Conservation (phyloP, 2,329 filamentous ascomycete species). For the Neonectria coccinea region DNA sequence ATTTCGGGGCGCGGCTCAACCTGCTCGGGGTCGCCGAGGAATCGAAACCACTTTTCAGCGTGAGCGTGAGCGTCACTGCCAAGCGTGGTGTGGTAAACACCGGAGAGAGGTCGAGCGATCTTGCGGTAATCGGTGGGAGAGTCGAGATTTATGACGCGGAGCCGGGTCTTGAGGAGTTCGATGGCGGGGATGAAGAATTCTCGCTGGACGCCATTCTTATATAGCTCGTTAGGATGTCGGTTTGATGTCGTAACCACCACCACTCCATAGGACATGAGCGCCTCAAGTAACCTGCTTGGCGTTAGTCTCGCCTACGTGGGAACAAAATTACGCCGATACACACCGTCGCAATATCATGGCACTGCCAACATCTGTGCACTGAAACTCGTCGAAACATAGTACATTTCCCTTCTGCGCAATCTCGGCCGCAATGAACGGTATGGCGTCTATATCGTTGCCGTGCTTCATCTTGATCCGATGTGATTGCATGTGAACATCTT, state of each 20-base stretch:
- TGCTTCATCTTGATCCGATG: slow-evolving; percentile 91
- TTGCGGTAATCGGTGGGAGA: slow-evolving; percentile 97
- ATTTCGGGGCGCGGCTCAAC: slow-evolving; percentile 79
- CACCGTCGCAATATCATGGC: slow-evolving; percentile 94
- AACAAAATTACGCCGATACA: slow-evolving; percentile 17
- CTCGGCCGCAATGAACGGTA: slow-evolving; percentile 94
- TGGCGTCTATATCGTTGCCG: slow-evolving; percentile 88
- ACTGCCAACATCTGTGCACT: slow-evolving; percentile 97
- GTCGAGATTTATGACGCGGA: slow-evolving; percentile 94
- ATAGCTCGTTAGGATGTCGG: slow-evolving; percentile 94
- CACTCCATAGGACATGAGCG: slow-evolving; percentile 95
- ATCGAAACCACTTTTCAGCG: slow-evolving; percentile 94
- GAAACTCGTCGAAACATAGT: slow-evolving; percentile 98
- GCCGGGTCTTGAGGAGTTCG: slow-evolving; percentile 83
- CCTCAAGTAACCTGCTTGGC: slow-evolving; percentile 76
- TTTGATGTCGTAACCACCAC: slow-evolving; percentile 97
- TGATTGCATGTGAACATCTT: slow-evolving; percentile 91
- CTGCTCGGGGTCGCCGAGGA: slow-evolving; percentile 86
- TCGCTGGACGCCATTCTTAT: slow-evolving; percentile 97
- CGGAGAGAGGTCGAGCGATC: slow-evolving; percentile 90
- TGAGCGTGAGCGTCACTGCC: slow-evolving; percentile 82
- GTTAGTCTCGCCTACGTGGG: slow-evolving; percentile 30
- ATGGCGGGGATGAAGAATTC: slow-evolving; percentile 97
- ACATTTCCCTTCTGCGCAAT: slow-evolving; percentile 88
- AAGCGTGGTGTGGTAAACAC: slow-evolving; percentile 92